Conservation (phyloP, 1,284 basidiomycete genomes). For the Trametes sp. region DNA sequence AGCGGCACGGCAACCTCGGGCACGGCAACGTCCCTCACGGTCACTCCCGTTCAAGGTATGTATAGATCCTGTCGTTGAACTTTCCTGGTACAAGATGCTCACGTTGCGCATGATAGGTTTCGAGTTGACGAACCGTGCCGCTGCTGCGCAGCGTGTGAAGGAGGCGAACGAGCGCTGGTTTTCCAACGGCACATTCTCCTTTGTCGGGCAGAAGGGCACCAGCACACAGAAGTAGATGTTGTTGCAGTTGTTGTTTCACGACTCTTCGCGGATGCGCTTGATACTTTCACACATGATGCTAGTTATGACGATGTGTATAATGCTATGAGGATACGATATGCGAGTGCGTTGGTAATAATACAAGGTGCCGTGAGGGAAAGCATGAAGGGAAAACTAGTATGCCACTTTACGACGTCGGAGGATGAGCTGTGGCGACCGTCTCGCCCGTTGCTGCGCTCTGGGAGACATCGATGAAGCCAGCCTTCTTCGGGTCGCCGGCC, state of each 20-base stretch:
- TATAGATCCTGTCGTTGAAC: slow-evolving; percentile 7
- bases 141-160: slow-evolving; percentile 82
- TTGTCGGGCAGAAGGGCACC: slow-evolving; percentile 72
- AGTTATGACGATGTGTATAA: slow-evolving; percentile 19
- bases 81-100: not conserved
- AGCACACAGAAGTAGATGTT: slow-evolving; percentile 21
- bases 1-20: slow-evolving; percentile 75
- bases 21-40: slow-evolving; percentile 90
- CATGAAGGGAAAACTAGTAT: not conserved
- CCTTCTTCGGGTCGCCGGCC: slow-evolving; percentile 57
- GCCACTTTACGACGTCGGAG: slow-evolving; percentile 41
- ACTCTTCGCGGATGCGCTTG: not conserved
- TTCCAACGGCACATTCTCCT: slow-evolving; percentile 84
- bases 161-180: slow-evolving; percentile 96
- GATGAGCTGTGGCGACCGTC: slow-evolving; percentile 71
- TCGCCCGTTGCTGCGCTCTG: slow-evolving; percentile 73
- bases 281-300: not conserved
- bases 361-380: slow-evolving; percentile 12
- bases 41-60: slow-evolving; percentile 95
- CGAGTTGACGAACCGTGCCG: slow-evolving; percentile 87
- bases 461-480: slow-evolving; percentile 80
- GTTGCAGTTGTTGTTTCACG: not conserved
- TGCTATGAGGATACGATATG: slow-evolving; percentile 28
- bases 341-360: slow-evolving; percentile 27
- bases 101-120: slow-evolving; percentile 60